Evolutionary conservation across 2,329 filamentous ascomycete species (phyloP).

Genomic region (Xylaria sp.): DNA sequence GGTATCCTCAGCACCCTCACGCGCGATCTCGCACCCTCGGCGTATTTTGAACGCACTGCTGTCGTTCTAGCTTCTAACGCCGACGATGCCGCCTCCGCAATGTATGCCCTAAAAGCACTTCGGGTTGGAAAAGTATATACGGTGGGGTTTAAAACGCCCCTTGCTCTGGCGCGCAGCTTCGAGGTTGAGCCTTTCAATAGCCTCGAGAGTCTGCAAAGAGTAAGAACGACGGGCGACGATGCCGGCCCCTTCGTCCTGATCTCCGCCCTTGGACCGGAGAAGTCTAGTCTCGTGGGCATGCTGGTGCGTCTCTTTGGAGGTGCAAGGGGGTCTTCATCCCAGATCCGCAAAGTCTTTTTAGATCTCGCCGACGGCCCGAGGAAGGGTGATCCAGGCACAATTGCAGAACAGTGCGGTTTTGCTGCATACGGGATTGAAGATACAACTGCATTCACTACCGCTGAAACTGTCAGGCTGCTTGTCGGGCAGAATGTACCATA

Average conservation of each 20-base stretch:
- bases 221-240: slow-evolving; percentile 54
- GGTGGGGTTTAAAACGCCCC: slow-evolving; percentile 74
- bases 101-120: slow-evolving; percentile 79
- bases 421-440: slow-evolving; percentile 80
- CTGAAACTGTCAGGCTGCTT: slow-evolving; percentile 77
- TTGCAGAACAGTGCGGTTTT: slow-evolving; percentile 78
- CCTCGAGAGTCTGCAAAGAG: slow-evolving; percentile 66
- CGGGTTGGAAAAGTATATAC: slow-evolving; percentile 82
- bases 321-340: slow-evolving; percentile 43
- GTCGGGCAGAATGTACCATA: slow-evolving; percentile 88
- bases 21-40: slow-evolving; percentile 80
- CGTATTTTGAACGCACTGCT: slow-evolving; percentile 76
- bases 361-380: slow-evolving; percentile 73
- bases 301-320: slow-evolving; percentile 73
- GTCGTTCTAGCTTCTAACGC: slow-evolving; percentile 75
- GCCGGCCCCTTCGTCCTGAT: slow-evolving; percentile 79
- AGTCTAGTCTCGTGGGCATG: slow-evolving; percentile 78
- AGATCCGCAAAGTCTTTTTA: slow-evolving; percentile 73
- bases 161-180: slow-evolving; percentile 67
- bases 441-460: slow-evolving; percentile 82
- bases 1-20: slow-evolving; percentile 83
- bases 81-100: slow-evolving; percentile 76
- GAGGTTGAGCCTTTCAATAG: slow-evolving; percentile 81
- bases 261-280: slow-evolving; percentile 78
- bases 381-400: slow-evolving; percentile 70